Conservation (phyloP, 129 eudicot species). For the Flaveria brownii region DNA sequence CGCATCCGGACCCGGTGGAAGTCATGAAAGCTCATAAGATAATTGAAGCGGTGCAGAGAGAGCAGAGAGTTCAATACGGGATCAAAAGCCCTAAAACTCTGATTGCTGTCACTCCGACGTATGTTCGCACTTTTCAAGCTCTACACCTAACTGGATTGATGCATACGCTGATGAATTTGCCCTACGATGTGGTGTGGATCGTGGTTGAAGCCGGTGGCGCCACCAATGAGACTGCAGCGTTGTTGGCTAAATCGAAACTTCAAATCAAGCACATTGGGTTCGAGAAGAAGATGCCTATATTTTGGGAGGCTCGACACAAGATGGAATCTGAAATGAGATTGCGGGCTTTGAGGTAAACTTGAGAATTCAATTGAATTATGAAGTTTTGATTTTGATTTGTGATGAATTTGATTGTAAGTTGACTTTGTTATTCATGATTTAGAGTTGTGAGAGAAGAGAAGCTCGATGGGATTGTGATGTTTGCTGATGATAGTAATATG, state of each 20-base stretch:
- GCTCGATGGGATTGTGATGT: slow-evolving; percentile 83
- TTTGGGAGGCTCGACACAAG: slow-evolving; percentile 80
- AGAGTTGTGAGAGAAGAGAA: slow-evolving; percentile 76
- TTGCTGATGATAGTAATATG: slow-evolving; percentile 98
- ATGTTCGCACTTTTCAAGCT: slow-evolving; percentile 92
- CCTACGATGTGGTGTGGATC: slow-evolving; percentile 79
- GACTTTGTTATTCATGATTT: slow-evolving; percentile 24
- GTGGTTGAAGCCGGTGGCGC: slow-evolving; percentile 93
- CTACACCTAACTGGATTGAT: slow-evolving; percentile 85
- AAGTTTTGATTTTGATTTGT: slow-evolving; percentile 11
- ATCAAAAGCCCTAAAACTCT: slow-evolving; percentile 66
- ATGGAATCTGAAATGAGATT: slow-evolving; percentile 81
- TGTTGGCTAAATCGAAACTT: slow-evolving; percentile 62
- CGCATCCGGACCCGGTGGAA: slow-evolving; percentile 88
- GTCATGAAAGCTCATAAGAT: slow-evolving; percentile 86
- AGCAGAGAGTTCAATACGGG: slow-evolving; percentile 83
- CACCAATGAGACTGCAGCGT: slow-evolving; percentile 72
- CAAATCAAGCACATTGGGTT: slow-evolving; percentile 66
- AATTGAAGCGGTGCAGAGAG: slow-evolving; percentile 81
- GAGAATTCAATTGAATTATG: not conserved
- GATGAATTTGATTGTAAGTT: slow-evolving; percentile 24
- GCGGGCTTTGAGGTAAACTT: slow-evolving; percentile 67
- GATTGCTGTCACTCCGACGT: slow-evolving; percentile 85
- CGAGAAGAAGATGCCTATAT: slow-evolving; percentile 62
- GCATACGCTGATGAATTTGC: slow-evolving; percentile 90